Evolutionary conservation across 2,329 filamentous ascomycete species (phyloP).

Genomic region (Triangularia verruculosa): DNA sequence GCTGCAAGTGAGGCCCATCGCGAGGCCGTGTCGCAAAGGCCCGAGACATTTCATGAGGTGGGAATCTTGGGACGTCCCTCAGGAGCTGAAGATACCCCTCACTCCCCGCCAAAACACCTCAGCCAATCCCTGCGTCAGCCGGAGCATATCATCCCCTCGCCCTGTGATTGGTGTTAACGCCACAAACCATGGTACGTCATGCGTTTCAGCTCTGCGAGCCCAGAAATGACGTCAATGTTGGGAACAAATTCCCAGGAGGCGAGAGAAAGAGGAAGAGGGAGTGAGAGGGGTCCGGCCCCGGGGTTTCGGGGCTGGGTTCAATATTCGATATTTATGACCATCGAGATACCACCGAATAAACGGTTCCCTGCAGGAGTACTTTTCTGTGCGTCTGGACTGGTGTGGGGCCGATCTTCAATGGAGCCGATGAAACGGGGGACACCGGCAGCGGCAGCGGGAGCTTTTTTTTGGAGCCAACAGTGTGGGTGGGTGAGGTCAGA

Average conservation of each 20-base stretch:
- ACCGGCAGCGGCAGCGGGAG: too few species aligned
- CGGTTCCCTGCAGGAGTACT: background rate
- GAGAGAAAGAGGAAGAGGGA: background rate
- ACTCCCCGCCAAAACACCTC: background rate
- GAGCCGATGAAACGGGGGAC: background rate
- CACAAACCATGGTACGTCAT: background rate
- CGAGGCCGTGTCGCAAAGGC: background rate
- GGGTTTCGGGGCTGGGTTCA: background rate
- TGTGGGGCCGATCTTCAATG: background rate
- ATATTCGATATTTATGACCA: background rate
- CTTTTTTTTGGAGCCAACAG: background rate
- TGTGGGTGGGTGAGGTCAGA: background rate
- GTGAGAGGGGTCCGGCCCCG: background rate
- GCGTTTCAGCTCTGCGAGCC: background rate
- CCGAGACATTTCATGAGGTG: background rate
- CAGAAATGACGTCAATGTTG: background rate
- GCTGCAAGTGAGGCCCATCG: background rate
- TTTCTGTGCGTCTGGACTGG: background rate
- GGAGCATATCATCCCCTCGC: background rate
- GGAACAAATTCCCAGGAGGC: too few species aligned
- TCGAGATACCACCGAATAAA: background rate
- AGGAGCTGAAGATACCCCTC: background rate
- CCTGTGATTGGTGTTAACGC: background rate
- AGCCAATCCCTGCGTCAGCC: background rate
- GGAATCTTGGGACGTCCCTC: background rate